Evolutionary conservation across 1,284 basidiomycete species (phyloP).

Genomic region (Spongispora temasekensis): DNA sequence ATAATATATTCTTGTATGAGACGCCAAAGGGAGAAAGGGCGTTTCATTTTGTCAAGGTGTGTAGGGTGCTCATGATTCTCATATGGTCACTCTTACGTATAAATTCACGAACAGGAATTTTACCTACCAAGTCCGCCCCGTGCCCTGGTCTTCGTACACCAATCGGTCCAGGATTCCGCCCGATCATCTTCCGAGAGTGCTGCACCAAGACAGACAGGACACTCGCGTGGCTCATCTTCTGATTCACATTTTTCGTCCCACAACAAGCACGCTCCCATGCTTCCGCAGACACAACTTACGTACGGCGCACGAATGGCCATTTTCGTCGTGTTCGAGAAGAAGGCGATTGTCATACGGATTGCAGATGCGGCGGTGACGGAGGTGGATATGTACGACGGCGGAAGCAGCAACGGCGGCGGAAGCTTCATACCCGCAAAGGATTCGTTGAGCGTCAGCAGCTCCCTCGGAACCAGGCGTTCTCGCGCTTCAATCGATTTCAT

Average conservation of each 20-base stretch:
- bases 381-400: slow-evolving; percentile 63
- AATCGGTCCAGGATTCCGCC: slow-evolving; percentile 55
- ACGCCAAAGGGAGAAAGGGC: slow-evolving; percentile 79
- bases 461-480: slow-evolving; percentile 39
- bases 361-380: slow-evolving; percentile 78
- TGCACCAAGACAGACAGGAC: slow-evolving; percentile 27
- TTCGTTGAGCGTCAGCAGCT: slow-evolving; percentile 17
- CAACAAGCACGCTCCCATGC: slow-evolving; percentile 23
- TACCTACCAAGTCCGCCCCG: slow-evolving; percentile 72
- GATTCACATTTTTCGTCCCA: slow-evolving; percentile 20
- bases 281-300: slow-evolving; percentile 35
- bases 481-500: slow-evolving; percentile 57
- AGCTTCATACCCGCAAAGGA: slow-evolving; percentile 22
- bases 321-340: slow-evolving; percentile 82
- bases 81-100: not conserved
- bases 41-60: slow-evolving; percentile 77
- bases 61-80: not conserved
- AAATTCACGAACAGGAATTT: slow-evolving; percentile 59
- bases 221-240: slow-evolving; percentile 23
- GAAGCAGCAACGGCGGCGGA: slow-evolving; percentile 29
- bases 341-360: slow-evolving; percentile 74
- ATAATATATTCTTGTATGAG: slow-evolving; percentile 72
- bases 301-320: slow-evolving; percentile 72
- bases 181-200: slow-evolving; percentile 47
- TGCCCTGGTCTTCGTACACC: slow-evolving; percentile 66